These are phyloP conservation scores for Ogataea ramenticola DNA, from an alignment of 805 yeast genomes.

Conservation along the genomic window DNA sequence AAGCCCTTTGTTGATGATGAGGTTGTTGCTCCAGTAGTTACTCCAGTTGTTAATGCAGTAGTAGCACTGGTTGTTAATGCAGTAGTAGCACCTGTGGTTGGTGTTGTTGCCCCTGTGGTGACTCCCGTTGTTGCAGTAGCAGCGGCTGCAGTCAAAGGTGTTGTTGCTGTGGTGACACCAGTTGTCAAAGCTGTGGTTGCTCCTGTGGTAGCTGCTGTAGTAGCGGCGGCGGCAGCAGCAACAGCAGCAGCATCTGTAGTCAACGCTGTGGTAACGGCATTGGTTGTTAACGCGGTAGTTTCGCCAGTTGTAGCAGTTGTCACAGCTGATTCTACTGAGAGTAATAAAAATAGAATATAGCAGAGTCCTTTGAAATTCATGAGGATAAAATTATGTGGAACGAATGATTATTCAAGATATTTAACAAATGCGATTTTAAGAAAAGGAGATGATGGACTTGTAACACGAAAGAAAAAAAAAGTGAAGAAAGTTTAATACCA, in stretches of 20 bases:
- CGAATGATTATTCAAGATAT: too few relatives aligned
- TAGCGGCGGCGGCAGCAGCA: neutral
- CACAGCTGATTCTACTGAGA: neutral
- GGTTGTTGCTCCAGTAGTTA: neutral
- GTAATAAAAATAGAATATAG: too few relatives aligned
- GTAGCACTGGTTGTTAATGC: neutral
- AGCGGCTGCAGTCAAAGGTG: constrained; percentile 1
- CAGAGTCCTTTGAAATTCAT: neutral
- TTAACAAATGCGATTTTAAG: too few relatives aligned
- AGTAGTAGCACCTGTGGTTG: constrained; percentile 1
- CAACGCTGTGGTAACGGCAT: neutral
- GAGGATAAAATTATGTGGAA: too few relatives aligned
- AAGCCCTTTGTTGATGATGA: neutral
- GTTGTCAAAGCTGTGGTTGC: neutral
- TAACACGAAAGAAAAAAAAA: too few relatives aligned
- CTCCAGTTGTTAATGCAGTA: neutral
- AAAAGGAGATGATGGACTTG: too few relatives aligned
- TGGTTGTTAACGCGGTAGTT: neutral
- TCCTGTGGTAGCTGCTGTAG: constrained; percentile 1
- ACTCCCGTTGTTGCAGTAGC: constrained; percentile 1
- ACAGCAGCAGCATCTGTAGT: neutral
- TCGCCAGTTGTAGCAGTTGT: neutral
- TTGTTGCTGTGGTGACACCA: constrained; percentile 1
- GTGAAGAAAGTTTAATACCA: too few relatives aligned
- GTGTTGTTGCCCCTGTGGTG: constrained; percentile 2